Percentiles rank a stretch among this genome's conserved stretches.
phyloP scores from a whole-genome alignment of 208 protist genomes.

The Crithidia thermophila region DNA sequence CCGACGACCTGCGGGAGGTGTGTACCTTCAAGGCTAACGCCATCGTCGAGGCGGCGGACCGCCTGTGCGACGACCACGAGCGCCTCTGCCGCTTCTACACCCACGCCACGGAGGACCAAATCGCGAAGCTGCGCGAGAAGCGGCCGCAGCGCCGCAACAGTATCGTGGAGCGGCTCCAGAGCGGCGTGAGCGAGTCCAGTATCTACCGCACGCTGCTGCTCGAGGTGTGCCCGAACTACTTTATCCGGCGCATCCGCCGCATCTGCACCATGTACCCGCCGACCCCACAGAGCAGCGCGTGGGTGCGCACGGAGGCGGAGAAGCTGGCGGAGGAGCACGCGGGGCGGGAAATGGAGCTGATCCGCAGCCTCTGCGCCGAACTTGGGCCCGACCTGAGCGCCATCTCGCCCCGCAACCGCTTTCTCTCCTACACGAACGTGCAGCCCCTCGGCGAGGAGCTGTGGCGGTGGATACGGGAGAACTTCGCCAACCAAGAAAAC shows the following conservation, averaged over 20 bases:
- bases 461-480: constrained; percentile 26
- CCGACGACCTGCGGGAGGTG: constrained; percentile 37
- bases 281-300: constrained; percentile 29
- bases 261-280: constrained; percentile 39
- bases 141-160: constrained; percentile 7
- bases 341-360: constrained; percentile 54
- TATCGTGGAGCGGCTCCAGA: constrained; percentile 27
- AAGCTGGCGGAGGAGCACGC: constrained; percentile 37
- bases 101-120: constrained; percentile 6
- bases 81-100: constrained; percentile 18
- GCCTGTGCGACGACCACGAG: constrained; percentile 34
- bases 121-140: not conserved
- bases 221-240: constrained; percentile 47
- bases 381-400: constrained; percentile 62
- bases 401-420: constrained; percentile 51
- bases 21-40: constrained; percentile 12
- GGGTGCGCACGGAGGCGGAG: constrained; percentile 26
- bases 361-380: constrained; percentile 55
- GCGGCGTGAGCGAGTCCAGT: constrained; percentile 40
- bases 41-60: constrained; percentile 26
- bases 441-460: constrained; percentile 45
- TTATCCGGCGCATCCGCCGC: constrained; percentile 34
- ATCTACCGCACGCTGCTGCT: constrained; percentile 46
- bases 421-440: constrained; percentile 55
- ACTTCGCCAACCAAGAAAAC: constrained; percentile 28